A percentile compares a stretch with the other conserved stretches of the same genome.
These are phyloP conservation scores for Pseudocercospora macadamiae DNA, from an alignment of 2,329 filamentous ascomycete species.

Conservation along the genomic window DNA sequence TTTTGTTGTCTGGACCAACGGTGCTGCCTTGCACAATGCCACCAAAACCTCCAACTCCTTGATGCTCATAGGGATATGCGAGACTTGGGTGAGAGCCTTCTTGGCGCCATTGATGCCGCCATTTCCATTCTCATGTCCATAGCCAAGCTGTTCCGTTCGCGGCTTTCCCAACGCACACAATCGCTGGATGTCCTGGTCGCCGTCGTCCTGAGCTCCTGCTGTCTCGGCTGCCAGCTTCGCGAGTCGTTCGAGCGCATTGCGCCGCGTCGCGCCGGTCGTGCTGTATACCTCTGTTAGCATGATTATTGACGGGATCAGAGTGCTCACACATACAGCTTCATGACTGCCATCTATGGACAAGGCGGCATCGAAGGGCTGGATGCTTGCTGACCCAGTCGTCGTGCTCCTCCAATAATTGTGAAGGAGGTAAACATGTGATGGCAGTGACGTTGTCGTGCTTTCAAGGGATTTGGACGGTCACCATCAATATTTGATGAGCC, in stretches of 20 bases:
- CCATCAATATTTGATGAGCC: neutral
- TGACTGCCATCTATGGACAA: neutral
- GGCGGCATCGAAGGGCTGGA: neutral
- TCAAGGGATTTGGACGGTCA: neutral
- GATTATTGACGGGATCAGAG: neutral
- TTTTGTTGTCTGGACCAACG: slow-evolving; percentile 68
- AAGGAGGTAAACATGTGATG: neutral
- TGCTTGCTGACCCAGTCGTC: neutral
- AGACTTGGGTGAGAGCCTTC: slow-evolving; percentile 16
- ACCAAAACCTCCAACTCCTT: slow-evolving; percentile 91
- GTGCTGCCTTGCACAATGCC: slow-evolving; percentile 87
- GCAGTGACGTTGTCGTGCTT: neutral
- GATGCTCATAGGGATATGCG: slow-evolving; percentile 56
- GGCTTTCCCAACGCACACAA: slow-evolving; percentile 43
- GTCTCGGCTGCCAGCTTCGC: slow-evolving; percentile 50
- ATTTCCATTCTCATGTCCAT: slow-evolving; percentile 17
- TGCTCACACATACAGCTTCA: neutral
- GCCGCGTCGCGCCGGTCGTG: slow-evolving; percentile 41
- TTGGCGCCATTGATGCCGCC: slow-evolving; percentile 21
- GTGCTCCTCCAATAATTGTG: neutral
- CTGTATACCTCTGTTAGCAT: slow-evolving; percentile 28
- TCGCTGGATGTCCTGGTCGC: slow-evolving; percentile 42
- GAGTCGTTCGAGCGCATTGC: slow-evolving; percentile 55
- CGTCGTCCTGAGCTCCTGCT: slow-evolving; percentile 27
- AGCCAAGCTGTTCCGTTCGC: neutral